phyloP scores from a whole-genome alignment of 1,139 yeast species.

The Petasospora fabianii region DNA sequence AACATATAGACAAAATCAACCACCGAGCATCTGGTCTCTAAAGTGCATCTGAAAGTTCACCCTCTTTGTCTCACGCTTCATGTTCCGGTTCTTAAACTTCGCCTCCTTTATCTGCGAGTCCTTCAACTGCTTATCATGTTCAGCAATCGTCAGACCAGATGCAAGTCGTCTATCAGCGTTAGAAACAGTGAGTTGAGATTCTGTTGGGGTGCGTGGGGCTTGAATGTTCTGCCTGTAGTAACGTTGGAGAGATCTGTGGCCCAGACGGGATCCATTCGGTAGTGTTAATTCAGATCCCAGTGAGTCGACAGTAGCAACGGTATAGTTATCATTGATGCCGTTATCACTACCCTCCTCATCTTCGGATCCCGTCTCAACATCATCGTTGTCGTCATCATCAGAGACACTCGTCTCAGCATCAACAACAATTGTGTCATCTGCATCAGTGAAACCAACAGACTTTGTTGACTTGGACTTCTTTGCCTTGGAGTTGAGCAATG shows the following conservation, averaged over 20 bases:
- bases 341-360: no score
- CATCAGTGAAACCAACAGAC: conserved; percentile 27
- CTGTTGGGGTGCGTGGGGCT: conserved; percentile 23
- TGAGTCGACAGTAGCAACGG: conserved; percentile 40
- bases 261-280: conserved; percentile 61
- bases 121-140: conserved; percentile 41
- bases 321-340: conserved; percentile 31
- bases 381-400: conserved; percentile 25
- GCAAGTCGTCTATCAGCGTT: conserved; percentile 54
- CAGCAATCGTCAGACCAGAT: conserved; percentile 39
- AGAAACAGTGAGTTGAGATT: conserved; percentile 43
- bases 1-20: conserved; percentile 7
- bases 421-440: conserved; percentile 37
- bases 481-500: conserved; percentile 43
- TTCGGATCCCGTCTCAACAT: no score
- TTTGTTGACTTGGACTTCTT: conserved; percentile 24
- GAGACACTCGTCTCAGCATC: conserved; percentile 32
- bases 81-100: conserved; percentile 44
- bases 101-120: conserved; percentile 43
- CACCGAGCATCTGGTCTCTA: conserved; percentile 55
- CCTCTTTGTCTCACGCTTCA: conserved; percentile 46
- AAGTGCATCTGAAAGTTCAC: conserved; percentile 61
- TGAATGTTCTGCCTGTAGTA: conserved; percentile 54
- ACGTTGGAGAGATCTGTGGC: conserved; percentile 63
- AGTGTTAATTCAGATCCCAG: conserved; percentile 56